Conservation (phyloP, 371 early-diverging fungal species). For the Zychaea mexicana region DNA sequence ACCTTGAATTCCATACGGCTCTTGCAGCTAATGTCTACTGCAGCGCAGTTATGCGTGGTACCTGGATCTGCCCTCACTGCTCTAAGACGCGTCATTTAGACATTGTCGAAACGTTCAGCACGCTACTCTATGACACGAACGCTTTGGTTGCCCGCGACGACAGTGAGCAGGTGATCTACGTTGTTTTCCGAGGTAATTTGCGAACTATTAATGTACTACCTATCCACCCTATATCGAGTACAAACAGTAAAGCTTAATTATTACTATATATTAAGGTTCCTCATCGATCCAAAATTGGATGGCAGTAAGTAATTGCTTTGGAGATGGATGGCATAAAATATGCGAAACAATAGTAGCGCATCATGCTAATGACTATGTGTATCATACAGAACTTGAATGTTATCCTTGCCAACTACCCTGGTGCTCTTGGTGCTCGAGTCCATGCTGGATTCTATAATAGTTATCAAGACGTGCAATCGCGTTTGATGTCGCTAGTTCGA, state of each 20-base stretch:
- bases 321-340: no score
- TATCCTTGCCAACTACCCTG: slow-evolving; percentile 10
- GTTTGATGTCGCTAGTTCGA: slow-evolving; percentile 3
- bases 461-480: slow-evolving; percentile 14
- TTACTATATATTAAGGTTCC: slow-evolving; percentile 9
- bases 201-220: background rate
- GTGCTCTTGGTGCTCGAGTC: slow-evolving; percentile 16
- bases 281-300: slow-evolving; percentile 22
- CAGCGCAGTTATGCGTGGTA: slow-evolving; percentile 16
- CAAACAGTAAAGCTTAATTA: background rate
- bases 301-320: slow-evolving; percentile 13
- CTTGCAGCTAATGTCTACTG: slow-evolving; percentile 23
- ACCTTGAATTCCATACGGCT: slow-evolving; percentile 5
- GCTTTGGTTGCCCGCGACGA: slow-evolving; percentile 20
- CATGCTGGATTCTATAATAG: slow-evolving; percentile 19
- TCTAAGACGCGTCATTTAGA: slow-evolving; percentile 1
- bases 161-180: slow-evolving; percentile 18
- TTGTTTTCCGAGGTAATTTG: slow-evolving; percentile 23
- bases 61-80: slow-evolving; percentile 20
- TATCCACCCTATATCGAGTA: no score
- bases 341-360: no score
- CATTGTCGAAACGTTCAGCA: slow-evolving; percentile 19
- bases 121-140: slow-evolving; percentile 16
- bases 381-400: slow-evolving; percentile 15
- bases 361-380: background rate